A percentile compares a stretch with the other conserved stretches of the same genome.
These are phyloP conservation scores for Chaetothyriales sp. DNA, from an alignment of 2,329 filamentous ascomycete genomes.

Conservation along the genomic window DNA sequence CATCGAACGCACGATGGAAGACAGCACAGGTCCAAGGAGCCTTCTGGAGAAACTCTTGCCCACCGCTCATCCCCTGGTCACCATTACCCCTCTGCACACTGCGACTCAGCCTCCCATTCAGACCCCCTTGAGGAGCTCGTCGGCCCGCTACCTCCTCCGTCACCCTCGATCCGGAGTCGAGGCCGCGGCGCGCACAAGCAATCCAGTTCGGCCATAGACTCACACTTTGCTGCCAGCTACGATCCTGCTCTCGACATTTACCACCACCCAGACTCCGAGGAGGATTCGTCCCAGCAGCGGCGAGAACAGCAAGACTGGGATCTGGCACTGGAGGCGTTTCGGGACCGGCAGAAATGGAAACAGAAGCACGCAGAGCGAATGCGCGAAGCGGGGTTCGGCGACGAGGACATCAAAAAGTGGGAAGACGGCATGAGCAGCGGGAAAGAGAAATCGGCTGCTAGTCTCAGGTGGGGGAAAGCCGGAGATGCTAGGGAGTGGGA, in stretches of 20 bases:
- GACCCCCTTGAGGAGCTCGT: constrained; percentile 66
- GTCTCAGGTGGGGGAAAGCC: constrained; percentile 58
- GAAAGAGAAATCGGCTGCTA: constrained; percentile 42
- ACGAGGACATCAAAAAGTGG: constrained; percentile 60
- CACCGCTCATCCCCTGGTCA: too few species aligned
- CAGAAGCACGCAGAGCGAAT: constrained; percentile 63
- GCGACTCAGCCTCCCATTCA: constrained; percentile 32
- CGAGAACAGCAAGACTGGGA: constrained; percentile 56
- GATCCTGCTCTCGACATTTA: constrained; percentile 37
- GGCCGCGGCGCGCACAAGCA: constrained; percentile 54
- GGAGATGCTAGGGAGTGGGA: constrained; percentile 59
- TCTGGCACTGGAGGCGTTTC: constrained; percentile 60
- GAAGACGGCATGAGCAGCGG: constrained; percentile 38
- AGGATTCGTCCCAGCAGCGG: constrained; percentile 32
- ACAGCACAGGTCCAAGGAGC: neutral
- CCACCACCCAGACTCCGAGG: constrained; percentile 36
- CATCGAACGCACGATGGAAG: neutral
- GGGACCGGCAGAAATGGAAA: constrained; percentile 67
- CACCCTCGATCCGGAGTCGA: constrained; percentile 39
- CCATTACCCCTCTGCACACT: constrained; percentile 5
- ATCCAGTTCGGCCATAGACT: constrained; percentile 52
- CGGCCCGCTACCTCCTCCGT: constrained; percentile 48
- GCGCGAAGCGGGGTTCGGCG: constrained; percentile 63
- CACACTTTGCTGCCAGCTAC: constrained; percentile 58
- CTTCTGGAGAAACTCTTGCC: neutral